Evolutionary conservation across 192 early-diverging fungal genomes (phyloP).

Genomic region (Rhizophagus clarus): DNA sequence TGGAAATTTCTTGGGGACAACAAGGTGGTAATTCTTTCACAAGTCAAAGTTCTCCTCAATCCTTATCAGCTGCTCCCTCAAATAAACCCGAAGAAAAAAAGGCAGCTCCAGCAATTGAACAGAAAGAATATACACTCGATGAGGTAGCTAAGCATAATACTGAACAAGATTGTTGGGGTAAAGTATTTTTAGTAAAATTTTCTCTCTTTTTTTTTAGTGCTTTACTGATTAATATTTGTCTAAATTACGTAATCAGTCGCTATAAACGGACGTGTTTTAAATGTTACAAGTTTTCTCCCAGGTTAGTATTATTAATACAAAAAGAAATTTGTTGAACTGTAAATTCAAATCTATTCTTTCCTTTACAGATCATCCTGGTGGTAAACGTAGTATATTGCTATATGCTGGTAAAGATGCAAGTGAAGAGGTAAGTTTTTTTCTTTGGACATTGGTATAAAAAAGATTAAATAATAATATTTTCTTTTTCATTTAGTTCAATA

Average conservation of each 20-base stretch:
- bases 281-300: conserved; percentile 75
- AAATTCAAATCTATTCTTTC: not conserved
- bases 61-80: conserved; percentile 41
- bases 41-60: conserved; percentile 30
- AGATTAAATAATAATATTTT: not conserved
- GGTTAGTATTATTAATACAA: not conserved
- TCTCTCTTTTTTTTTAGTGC: not conserved
- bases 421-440: conserved; percentile 61
- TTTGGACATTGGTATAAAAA: not conserved
- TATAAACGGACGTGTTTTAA: conserved; percentile 79
- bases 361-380: conserved; percentile 72
- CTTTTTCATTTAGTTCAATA: not conserved
- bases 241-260: conserved; percentile 48
- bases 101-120: not conserved
- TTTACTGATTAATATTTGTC: not conserved
- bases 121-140: conserved; percentile 58
- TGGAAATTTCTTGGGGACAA: conserved; percentile 54
- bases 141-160: conserved; percentile 72
- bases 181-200: not conserved
- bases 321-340: not conserved
- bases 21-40: conserved; percentile 32
- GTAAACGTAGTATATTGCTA: conserved; percentile 82
- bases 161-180: conserved; percentile 74
- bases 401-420: conserved; percentile 86
- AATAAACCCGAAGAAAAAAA: conserved; percentile 32